These are phyloP conservation scores for Stachybotrys chlorohalonatus DNA, from an alignment of 2,329 filamentous ascomycete genomes.

Conservation along the genomic window DNA sequence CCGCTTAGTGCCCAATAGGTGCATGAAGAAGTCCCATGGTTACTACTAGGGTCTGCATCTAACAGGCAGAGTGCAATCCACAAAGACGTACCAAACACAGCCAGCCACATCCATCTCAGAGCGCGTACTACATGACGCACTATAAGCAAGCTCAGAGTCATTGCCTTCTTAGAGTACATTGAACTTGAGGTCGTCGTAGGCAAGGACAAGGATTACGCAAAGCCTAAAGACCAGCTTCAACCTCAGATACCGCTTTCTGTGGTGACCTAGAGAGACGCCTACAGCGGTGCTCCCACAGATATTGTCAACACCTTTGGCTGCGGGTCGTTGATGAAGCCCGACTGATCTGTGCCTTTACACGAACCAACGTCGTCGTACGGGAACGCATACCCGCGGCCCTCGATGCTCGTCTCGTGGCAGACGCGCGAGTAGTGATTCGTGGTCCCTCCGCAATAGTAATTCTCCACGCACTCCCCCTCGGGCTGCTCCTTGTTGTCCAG, in stretches of 20 bases:
- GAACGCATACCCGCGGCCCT: constrained; percentile 58
- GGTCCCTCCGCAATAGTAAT: constrained; percentile 43
- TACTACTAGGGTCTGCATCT: too few species aligned
- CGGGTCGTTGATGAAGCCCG: constrained; percentile 50
- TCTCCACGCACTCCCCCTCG: constrained; percentile 33
- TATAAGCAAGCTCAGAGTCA: too few species aligned
- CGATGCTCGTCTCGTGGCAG: constrained; percentile 50
- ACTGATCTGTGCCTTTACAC: constrained; percentile 46
- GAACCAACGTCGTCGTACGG: constrained; percentile 62
- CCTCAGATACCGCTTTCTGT: not conserved
- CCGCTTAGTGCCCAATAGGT: not conserved
- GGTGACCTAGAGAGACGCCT: not conserved
- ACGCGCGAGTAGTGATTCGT: constrained; percentile 63
- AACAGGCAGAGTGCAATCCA: too few species aligned
- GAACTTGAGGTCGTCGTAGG: not conserved
- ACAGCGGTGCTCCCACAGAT: constrained; percentile 36
- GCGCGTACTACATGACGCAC: too few species aligned
- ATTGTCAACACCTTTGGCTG: constrained; percentile 47
- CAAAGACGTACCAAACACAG: too few species aligned
- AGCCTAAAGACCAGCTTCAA: not conserved
- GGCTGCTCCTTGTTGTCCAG: constrained; percentile 43
- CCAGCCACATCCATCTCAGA: too few species aligned
- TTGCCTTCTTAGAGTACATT: too few species aligned
- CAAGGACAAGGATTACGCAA: not conserved
- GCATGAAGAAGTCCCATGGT: too few species aligned